Conservation (phyloP, 805 yeast species). For the Wickerhamomyces rabaulensis region DNA sequence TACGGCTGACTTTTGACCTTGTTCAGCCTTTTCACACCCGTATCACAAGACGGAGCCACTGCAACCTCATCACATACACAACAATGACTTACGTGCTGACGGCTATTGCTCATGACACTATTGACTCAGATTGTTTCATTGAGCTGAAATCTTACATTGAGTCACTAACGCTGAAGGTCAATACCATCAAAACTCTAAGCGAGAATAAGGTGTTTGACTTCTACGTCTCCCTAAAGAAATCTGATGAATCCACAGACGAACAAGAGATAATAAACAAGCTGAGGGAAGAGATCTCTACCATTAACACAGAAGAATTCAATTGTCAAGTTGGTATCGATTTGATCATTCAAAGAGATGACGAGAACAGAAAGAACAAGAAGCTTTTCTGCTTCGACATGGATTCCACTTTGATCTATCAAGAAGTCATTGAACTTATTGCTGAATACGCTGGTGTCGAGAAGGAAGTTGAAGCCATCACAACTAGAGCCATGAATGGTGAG, state of each 20-base stretch:
- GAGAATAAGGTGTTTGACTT: constrained; percentile 36
- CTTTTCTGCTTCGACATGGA: constrained; percentile 96
- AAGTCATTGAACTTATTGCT: constrained; percentile 94
- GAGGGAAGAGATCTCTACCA: not conserved
- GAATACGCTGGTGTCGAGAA: constrained; percentile 88
- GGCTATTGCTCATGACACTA: constrained; percentile 21
- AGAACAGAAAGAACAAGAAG: constrained; percentile 33
- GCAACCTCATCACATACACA: not conserved
- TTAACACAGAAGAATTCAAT: not conserved
- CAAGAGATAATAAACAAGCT: constrained; percentile 3
- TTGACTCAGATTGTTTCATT: constrained; percentile 16
- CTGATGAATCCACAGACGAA: constrained; percentile 14
- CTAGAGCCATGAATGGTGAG: constrained; percentile 95
- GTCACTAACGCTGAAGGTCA: constrained; percentile 26
- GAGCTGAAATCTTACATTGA: constrained; percentile 23
- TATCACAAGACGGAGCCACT: no score
- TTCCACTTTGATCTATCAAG: constrained; percentile 92
- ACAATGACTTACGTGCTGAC: constrained; percentile 21
- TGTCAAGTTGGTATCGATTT: constrained; percentile 30
- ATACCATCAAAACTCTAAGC: constrained; percentile 25
- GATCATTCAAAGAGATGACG: constrained; percentile 34
- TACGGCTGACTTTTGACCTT: no score
- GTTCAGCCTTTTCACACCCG: no score
- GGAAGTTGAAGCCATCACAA: constrained; percentile 84
- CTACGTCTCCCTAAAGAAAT: constrained; percentile 12